Conservation (phyloP, 2,329 filamentous ascomycete species). For the Phialophora tarda region DNA sequence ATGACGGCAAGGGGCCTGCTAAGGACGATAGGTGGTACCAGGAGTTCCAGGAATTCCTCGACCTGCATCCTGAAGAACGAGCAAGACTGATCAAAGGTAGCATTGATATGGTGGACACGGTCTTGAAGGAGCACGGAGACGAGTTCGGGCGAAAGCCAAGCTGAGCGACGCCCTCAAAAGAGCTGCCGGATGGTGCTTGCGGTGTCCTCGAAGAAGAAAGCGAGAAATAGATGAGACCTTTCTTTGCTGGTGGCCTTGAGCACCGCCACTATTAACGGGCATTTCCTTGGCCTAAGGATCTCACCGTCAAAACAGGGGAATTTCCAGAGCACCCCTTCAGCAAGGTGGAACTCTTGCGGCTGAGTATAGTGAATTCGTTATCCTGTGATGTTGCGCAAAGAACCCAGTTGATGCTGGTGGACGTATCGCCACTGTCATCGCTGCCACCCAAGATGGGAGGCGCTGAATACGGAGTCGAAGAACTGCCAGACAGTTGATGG, state of each 20-base stretch:
- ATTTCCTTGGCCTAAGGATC: not conserved
- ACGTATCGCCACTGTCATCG: not conserved
- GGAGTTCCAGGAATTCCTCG: constrained; percentile 44
- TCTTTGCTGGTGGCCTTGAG: not conserved
- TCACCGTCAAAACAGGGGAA: not conserved
- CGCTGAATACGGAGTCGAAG: not conserved
- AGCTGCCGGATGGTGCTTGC: not conserved
- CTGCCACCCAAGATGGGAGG: not conserved
- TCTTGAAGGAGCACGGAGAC: constrained; percentile 30
- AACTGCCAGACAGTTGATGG: not conserved
- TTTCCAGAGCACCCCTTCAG: not conserved
- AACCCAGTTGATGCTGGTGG: not conserved
- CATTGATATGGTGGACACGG: constrained; percentile 36
- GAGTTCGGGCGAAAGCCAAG: constrained; percentile 18
- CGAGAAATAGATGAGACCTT: not conserved
- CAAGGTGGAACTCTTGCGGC: not conserved
- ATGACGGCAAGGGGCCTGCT: constrained; percentile 38
- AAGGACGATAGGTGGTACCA: constrained; percentile 46
- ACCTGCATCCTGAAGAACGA: constrained; percentile 43
- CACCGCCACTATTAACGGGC: not conserved
- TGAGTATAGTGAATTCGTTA: not conserved
- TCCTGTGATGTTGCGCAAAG: not conserved
- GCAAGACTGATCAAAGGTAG: constrained; percentile 37
- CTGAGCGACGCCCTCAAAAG: not conserved
- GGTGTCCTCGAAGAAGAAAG: not conserved